phyloP scores from a whole-genome alignment of 2,329 filamentous ascomycete species.

The Epichloe gansuensis region DNA sequence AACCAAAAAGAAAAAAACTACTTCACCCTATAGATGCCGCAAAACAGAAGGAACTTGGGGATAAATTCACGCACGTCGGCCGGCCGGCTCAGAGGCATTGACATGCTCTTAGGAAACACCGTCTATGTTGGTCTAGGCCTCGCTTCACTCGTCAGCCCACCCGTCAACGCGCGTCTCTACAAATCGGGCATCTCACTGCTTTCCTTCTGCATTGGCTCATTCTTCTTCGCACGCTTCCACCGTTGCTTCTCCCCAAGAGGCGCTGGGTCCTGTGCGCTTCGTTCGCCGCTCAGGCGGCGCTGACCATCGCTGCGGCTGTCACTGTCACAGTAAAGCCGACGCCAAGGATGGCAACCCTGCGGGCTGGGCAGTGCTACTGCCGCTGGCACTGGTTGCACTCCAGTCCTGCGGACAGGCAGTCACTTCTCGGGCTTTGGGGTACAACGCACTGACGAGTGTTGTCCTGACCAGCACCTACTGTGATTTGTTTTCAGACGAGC shows the following conservation, averaged over 20 bases:
- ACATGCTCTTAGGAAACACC: slow-evolving; percentile 48
- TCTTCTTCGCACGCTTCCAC: slow-evolving; percentile 60
- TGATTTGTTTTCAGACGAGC: slow-evolving; percentile 58
- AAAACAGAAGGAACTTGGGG: no score
- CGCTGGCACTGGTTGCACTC: slow-evolving; percentile 59
- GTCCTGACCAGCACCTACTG: slow-evolving; percentile 75
- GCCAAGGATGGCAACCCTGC: slow-evolving; percentile 29
- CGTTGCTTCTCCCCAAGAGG: slow-evolving; percentile 44
- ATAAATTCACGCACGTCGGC: no score
- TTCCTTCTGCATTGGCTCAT: slow-evolving; percentile 60
- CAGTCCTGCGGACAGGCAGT: slow-evolving; percentile 71
- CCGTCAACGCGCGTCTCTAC: slow-evolving; percentile 18
- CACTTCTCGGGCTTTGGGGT: slow-evolving; percentile 56
- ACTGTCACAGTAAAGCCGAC: slow-evolving; percentile 37
- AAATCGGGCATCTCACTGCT: slow-evolving; percentile 60
- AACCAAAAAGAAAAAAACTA: not conserved
- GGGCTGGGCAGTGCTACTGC: slow-evolving; percentile 49
- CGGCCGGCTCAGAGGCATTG: not conserved
- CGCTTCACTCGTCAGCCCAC: slow-evolving; percentile 34
- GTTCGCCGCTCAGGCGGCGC: slow-evolving; percentile 38
- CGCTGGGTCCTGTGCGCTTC: slow-evolving; percentile 54
- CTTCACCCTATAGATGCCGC: not conserved
- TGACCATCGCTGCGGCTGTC: slow-evolving; percentile 39
- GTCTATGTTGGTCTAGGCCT: slow-evolving; percentile 68
- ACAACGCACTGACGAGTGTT: slow-evolving; percentile 61